Conservation (phyloP, 2,329 filamentous ascomycete genomes). For the Clarireedia paspali region DNA sequence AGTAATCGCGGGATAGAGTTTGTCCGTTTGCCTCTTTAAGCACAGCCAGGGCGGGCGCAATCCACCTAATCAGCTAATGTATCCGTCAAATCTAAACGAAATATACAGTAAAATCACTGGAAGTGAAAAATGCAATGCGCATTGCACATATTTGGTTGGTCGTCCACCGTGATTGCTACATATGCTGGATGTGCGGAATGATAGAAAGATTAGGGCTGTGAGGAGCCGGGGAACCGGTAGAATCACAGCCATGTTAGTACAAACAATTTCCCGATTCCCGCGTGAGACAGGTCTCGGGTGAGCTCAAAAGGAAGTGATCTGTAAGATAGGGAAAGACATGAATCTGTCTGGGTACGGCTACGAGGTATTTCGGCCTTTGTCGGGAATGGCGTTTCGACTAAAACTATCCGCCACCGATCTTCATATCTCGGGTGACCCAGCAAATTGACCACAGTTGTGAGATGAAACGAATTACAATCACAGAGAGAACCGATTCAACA, state of each 20-base stretch:
- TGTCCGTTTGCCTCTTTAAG: neutral
- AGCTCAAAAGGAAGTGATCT: neutral
- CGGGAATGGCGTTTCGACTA: neutral
- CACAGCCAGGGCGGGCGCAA: neutral
- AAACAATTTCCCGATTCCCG: neutral
- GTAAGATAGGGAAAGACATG: neutral
- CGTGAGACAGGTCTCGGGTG: neutral
- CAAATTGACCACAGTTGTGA: neutral
- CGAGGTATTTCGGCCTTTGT: neutral
- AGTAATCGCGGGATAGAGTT: neutral
- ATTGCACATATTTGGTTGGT: neutral
- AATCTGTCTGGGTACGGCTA: neutral
- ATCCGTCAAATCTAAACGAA: too few species aligned
- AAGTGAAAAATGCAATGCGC: too few species aligned
- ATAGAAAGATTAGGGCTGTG: neutral
- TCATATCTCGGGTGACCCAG: neutral
- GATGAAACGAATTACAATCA: neutral
- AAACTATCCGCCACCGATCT: slow-evolving; percentile 1
- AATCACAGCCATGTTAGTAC: neutral
- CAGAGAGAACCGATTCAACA: neutral
- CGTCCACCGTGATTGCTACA: neutral
- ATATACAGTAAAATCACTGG: too few species aligned
- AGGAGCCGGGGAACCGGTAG: neutral
- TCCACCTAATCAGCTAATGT: neutral
- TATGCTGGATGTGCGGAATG: neutral